These are phyloP conservation scores for Hypoxylon trugodes DNA, from an alignment of 495 filamentous ascomycete species.

Conservation along the genomic window DNA sequence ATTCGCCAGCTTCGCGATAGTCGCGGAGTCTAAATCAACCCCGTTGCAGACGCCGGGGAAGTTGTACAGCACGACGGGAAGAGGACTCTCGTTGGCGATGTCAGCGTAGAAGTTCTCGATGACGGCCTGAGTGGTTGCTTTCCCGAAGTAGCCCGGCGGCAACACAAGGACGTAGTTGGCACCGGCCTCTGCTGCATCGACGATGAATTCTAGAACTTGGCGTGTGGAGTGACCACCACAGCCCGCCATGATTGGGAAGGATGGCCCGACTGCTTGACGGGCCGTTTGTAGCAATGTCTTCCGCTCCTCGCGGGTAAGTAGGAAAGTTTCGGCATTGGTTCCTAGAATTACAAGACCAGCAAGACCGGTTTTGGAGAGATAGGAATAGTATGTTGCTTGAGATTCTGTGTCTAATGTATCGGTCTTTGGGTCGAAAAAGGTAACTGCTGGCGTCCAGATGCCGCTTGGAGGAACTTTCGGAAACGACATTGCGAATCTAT, in stretches of 20 bases:
- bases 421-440: slow-evolving; percentile 63
- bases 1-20: slow-evolving; percentile 62
- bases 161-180: slow-evolving; percentile 69
- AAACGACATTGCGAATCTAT: slow-evolving; percentile 31
- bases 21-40: slow-evolving; percentile 71
- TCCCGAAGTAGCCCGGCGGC: slow-evolving; percentile 72
- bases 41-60: slow-evolving; percentile 78
- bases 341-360: slow-evolving; percentile 68
- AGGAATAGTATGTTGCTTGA: slow-evolving; percentile 62
- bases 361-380: slow-evolving; percentile 63
- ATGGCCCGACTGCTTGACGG: slow-evolving; percentile 58
- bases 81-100: slow-evolving; percentile 57
- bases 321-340: slow-evolving; percentile 72
- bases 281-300: slow-evolving; percentile 59
- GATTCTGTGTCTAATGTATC: slow-evolving; percentile 60
- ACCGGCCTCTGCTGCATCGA: slow-evolving; percentile 64
- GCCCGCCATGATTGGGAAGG: slow-evolving; percentile 69
- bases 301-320: slow-evolving; percentile 69
- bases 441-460: slow-evolving; percentile 56
- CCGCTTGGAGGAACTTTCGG: slow-evolving; percentile 51
- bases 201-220: slow-evolving; percentile 66
- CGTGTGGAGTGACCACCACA: slow-evolving; percentile 70
- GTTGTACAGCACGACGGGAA: slow-evolving; percentile 75
- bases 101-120: slow-evolving; percentile 69
- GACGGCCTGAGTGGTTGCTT: slow-evolving; percentile 64